These are phyloP conservation scores for Delphinella strobiligena DNA, from an alignment of 2,329 filamentous ascomycete species.

Conservation along the genomic window DNA sequence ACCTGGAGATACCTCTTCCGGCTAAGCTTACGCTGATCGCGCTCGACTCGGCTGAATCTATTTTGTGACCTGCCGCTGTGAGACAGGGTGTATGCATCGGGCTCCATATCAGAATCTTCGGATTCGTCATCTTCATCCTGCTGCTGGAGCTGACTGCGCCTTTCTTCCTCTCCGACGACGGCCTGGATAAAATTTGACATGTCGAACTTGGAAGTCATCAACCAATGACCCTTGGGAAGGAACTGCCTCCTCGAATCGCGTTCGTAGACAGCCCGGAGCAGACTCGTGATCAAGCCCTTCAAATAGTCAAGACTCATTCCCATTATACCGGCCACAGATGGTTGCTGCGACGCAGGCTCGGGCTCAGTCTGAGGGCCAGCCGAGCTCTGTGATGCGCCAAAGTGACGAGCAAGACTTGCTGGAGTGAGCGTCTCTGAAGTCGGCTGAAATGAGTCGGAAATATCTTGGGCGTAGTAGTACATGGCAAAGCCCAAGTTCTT, in stretches of 20 bases:
- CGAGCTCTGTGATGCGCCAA: conserved; percentile 3
- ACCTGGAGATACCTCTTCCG: conserved; percentile 62
- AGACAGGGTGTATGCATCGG: conserved; percentile 12
- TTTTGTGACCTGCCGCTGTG: conserved; percentile 1
- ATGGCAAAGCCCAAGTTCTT: conserved; percentile 85
- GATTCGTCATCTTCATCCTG: conserved; percentile 49
- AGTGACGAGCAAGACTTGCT: conserved; percentile 16
- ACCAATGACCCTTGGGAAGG: conserved; percentile 73
- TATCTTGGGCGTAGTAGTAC: conserved; percentile 68
- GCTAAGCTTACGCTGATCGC: conserved; percentile 53
- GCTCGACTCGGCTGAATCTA: conserved; percentile 22
- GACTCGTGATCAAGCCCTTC: conserved; percentile 64
- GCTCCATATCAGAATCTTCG: conserved; percentile 30
- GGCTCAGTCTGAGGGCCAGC: conserved; percentile 12
- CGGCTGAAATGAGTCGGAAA: conserved; percentile 19
- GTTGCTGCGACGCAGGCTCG: conserved; percentile 30
- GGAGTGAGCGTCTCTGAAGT: conserved; percentile 4
- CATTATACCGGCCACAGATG: conserved; percentile 44
- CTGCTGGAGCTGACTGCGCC: conserved; percentile 54
- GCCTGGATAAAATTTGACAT: conserved; percentile 79
- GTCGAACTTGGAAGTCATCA: conserved; percentile 81
- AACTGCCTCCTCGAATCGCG: conserved; percentile 82
- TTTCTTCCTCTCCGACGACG: conserved; percentile 79
- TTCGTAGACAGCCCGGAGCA: conserved; percentile 83
- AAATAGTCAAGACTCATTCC: conserved; percentile 69